Conservation (phyloP, 345 rosid genomes). For the Eucalyptus cloeziana region DNA sequence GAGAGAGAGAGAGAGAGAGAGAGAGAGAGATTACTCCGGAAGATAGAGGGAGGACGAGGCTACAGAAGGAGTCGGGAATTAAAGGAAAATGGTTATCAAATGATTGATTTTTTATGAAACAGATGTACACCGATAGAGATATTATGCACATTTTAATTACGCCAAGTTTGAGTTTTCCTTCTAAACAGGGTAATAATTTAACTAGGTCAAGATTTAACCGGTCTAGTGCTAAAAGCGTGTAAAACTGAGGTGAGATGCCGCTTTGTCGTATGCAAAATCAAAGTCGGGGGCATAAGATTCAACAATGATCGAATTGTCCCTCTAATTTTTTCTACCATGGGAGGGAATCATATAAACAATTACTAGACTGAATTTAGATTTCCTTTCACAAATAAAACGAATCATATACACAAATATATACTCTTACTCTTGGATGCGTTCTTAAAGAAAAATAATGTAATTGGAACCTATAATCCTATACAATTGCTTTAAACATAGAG, state of each 20-base stretch:
- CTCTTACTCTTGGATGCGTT: background rate
- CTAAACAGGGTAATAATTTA: background rate
- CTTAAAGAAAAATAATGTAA: background rate
- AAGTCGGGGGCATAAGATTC: background rate
- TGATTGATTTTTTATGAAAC: background rate
- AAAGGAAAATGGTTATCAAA: background rate
- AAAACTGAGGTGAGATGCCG: background rate
- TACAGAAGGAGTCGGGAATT: background rate
- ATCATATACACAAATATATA: background rate
- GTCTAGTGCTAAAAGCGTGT: background rate
- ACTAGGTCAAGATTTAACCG: background rate
- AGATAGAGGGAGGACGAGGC: background rate
- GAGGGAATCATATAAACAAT: background rate
- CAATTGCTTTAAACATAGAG: background rate
- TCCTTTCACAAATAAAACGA: background rate
- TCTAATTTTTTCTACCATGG: background rate
- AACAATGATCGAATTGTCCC: background rate
- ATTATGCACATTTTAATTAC: background rate
- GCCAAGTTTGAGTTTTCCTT: background rate
- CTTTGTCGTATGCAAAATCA: background rate
- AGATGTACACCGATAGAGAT: background rate
- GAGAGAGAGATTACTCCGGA: background rate
- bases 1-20: background rate
- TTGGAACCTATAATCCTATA: background rate
- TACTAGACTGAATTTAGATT: background rate